A percentile compares a stretch with the other conserved stretches of the same genome.
Evolutionary conservation across 202 grass and related monocot species (phyloP).

Genomic region (Zizania palustris): DNA sequence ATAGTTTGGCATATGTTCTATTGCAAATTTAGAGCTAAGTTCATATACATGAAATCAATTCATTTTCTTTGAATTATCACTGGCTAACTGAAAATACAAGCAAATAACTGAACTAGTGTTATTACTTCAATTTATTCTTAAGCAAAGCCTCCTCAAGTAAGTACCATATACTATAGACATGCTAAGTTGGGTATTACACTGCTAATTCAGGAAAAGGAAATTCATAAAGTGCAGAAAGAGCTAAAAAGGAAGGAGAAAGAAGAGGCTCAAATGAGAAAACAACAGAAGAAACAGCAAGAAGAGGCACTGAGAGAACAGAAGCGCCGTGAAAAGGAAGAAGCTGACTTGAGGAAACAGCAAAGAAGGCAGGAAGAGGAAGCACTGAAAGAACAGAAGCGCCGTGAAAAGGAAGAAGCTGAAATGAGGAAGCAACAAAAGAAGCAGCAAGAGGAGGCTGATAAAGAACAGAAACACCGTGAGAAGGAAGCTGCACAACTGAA

Average conservation of each 20-base stretch:
- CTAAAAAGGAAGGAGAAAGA: conserved; percentile 16
- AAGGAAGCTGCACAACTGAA: conserved; percentile 85
- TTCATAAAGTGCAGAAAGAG: conserved; percentile 63
- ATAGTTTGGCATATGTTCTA: neutral
- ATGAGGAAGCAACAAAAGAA: conserved; percentile 74
- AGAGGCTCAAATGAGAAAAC: conserved; percentile 69
- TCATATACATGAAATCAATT: neutral
- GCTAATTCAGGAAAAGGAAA: conserved; percentile 50
- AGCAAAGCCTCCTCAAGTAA: neutral
- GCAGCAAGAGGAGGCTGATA: conserved; percentile 85
- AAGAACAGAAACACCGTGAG: conserved; percentile 74
- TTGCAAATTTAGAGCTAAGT: neutral
- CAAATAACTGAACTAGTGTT: neutral
- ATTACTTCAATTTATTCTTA: conserved; percentile 6
- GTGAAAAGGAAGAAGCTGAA: conserved; percentile 88
- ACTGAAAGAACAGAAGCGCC: conserved; percentile 71
- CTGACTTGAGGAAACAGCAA: conserved; percentile 66
- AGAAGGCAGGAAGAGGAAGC: conserved; percentile 69
- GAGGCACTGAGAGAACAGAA: conserved; percentile 72
- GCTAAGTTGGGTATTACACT: neutral
- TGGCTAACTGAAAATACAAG: too few relatives aligned
- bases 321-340: conserved; percentile 76
- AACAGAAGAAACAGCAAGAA: conserved; percentile 69
- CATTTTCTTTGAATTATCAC: neutral
- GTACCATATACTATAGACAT: conserved; percentile 2